Base-by-base conservation (phyloP, 768 basidiomycete genomes). In the Trametes cinnabarina region DNA sequence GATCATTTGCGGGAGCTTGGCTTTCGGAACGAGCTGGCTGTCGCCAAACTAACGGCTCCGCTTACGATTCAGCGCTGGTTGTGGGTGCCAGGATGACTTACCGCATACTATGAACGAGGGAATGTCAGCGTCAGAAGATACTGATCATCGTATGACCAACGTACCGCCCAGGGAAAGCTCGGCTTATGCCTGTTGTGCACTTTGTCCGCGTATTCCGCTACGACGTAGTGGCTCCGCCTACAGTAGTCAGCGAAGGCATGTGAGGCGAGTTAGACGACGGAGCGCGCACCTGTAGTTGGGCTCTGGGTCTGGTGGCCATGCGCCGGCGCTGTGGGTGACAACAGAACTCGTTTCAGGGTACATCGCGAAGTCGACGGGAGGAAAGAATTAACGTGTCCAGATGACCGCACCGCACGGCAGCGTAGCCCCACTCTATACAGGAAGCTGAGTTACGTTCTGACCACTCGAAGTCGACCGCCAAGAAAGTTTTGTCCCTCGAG, bases 401-500 rank as follows among this genome's bases (percentile, higher is more conserved):
- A 73, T 87, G 84, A 0, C 82, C 83, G 65, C 88, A 90, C 25
- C 90, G 76, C 43, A 90, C 80, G 11, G 87, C 87, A 26, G 91
- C 87, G 73, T 92, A 92, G 1, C 90, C 90, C 84, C 86, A 92
- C 70, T 92, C 91, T 46, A 90, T 68, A 61, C 83, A 82, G 44
- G 82, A 80, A 51, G 82, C 81, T 51, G 82, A 77, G 64, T 88
- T 89, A 53, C 85, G 79, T 66, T 92, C 91, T 34, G 80, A 85
- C 77, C 82, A 85, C 67, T 90, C 86, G 63, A 91, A 91, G 60
- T 87, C 83, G 9, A 93, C 72, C 0, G 88, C 82, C 49, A 93
- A 67, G 69, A 88, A 93, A 0, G 87, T 88, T 73, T 87, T 89
- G 62, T 91, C 86, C 52, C 73, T 78, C 59, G 73, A 75, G 11